These are phyloP conservation scores for Phaeolepiota aurea DNA, from an alignment of 768 basidiomycete species.

Conservation along the genomic window DNA sequence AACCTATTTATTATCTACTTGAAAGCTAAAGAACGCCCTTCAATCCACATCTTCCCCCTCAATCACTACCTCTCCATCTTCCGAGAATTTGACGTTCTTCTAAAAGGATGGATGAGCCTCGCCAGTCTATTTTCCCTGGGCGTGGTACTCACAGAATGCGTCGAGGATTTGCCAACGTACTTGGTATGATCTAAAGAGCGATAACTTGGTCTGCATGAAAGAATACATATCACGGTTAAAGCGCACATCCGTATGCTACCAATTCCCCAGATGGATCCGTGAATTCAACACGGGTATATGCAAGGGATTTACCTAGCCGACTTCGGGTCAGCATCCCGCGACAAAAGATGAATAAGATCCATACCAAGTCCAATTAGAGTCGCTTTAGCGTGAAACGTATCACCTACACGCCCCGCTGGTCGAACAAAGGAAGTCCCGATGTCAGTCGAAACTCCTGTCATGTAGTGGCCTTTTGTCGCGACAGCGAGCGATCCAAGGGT, in stretches of 20 bases:
- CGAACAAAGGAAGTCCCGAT: conserved; percentile 73
- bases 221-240: neutral
- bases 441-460: conserved; percentile 86
- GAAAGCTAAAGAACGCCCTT: conserved; percentile 1
- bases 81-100: conserved; percentile 73
- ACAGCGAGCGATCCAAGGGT: conserved; percentile 82
- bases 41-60: conserved; percentile 51
- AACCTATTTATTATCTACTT: neutral
- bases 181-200: conserved; percentile 75
- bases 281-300: conserved; percentile 79
- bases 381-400: conserved; percentile 56
- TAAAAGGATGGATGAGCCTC: conserved; percentile 22
- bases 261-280: conserved; percentile 53
- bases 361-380: conserved; percentile 64
- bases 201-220: neutral
- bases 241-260: conserved; percentile 77
- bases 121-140: no score
- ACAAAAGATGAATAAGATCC: conserved; percentile 4
- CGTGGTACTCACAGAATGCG: conserved; percentile 33
- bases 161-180: conserved; percentile 65
- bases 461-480: conserved; percentile 71
- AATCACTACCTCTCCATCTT: conserved; percentile 64
- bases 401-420: conserved; percentile 66
- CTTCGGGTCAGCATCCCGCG: neutral
- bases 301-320: conserved; percentile 65